Percentiles rank a stretch among this genome's conserved stretches.
Conservation (phyloP, 495 filamentous ascomycete species). For the Aspergillus sclerotiicarbonarius region DNA sequence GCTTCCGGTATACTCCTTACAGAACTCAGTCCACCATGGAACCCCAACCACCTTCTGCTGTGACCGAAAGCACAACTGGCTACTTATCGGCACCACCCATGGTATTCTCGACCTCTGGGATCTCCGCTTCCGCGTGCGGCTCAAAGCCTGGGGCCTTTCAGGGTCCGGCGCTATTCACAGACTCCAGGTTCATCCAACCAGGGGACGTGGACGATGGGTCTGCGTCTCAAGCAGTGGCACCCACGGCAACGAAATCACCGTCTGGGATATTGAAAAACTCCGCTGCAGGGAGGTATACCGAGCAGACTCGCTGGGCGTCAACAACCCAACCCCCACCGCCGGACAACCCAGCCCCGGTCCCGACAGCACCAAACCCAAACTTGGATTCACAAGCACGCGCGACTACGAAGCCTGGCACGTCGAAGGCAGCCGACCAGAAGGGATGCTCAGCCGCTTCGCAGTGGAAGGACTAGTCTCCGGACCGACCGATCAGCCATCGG, state of each 20-base stretch:
- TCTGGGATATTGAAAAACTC: conserved; percentile 93
- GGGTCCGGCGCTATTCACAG: conserved; percentile 80
- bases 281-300: conserved; percentile 88
- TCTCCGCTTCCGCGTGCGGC: conserved; percentile 80
- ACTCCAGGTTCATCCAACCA: conserved; percentile 71
- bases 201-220: conserved; percentile 74
- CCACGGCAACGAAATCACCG: conserved; percentile 80
- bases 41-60: conserved; percentile 90
- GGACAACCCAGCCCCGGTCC: conserved; percentile 4
- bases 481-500: conserved; percentile 50
- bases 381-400: conserved; percentile 48
- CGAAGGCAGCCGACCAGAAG: conserved; percentile 84
- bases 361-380: conserved; percentile 3
- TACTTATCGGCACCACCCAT: conserved; percentile 87
- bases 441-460: conserved; percentile 86
- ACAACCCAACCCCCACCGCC: conserved; percentile 19
- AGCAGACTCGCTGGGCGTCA: conserved; percentile 37
- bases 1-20: conserved; percentile 72
- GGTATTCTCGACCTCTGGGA: conserved; percentile 96
- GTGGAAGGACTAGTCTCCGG: conserved; percentile 44
- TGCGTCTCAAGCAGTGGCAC: conserved; percentile 87
- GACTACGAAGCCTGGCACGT: conserved; percentile 86
- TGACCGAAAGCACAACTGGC: conserved; percentile 81
- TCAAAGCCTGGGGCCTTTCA: conserved; percentile 87
- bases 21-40: conserved; percentile 92